Evolutionary conservation across 306 rosid genomes (phyloP).

Genomic region (Quercus bicolor): DNA sequence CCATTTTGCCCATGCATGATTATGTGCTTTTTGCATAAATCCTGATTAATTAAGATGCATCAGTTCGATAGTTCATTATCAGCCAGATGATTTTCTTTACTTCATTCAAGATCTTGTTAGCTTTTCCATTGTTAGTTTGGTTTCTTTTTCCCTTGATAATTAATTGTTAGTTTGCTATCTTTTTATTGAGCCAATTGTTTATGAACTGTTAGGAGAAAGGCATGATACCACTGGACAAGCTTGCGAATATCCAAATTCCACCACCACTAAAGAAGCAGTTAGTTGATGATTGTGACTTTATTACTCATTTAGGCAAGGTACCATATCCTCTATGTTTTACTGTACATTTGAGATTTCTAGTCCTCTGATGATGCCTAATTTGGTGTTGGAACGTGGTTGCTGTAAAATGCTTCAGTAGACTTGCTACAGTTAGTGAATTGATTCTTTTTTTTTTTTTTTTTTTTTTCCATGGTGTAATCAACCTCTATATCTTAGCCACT

Average conservation of each 20-base stretch:
- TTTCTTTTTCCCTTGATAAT: neutral
- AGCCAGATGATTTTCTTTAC: neutral
- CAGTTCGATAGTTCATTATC: constrained; percentile 9
- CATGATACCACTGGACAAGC: constrained; percentile 41
- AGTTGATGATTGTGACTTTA: constrained; percentile 76
- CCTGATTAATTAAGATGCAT: neutral
- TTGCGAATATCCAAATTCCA: constrained; percentile 66
- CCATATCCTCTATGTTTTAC: neutral
- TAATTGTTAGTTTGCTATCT: neutral
- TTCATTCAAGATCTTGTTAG: neutral
- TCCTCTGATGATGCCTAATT: constrained; percentile 3
- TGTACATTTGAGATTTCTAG: too few species aligned
- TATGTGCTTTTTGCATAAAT: constrained; percentile 5
- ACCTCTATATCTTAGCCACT: neutral
- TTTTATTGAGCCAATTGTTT: constrained; percentile 6
- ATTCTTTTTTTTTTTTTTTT: neutral
- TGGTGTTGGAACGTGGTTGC: neutral
- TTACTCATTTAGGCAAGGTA: constrained; percentile 89
- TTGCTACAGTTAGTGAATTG: neutral
- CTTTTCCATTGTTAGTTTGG: neutral
- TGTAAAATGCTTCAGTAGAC: neutral
- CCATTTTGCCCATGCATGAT: neutral
- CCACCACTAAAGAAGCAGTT: constrained; percentile 65
- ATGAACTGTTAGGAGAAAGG: constrained; percentile 41
- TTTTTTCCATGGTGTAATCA: neutral